Evolutionary conservation across 1,284 basidiomycete genomes (phyloP), one percentile per base, ranked within the genome.

Genomic region (Melanopsichium pennsylvanicum): DNA sequence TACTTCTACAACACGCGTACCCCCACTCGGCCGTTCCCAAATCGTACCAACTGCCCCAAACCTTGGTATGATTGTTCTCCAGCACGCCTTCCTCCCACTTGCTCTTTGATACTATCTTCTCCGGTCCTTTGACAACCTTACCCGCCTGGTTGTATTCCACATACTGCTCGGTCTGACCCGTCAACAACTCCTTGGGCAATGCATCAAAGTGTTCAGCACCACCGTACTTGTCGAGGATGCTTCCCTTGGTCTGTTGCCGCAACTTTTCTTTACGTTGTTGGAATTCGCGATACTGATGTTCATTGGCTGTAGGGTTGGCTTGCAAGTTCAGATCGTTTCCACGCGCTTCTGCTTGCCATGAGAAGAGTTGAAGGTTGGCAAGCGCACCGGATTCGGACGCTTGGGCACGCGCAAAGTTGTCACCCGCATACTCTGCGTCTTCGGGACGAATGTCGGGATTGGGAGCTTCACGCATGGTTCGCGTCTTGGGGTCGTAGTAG

Each of bases 401-500:
- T 25, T 90, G 90, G 77, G 86, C 88, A 21, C 95, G 90, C 49
- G 89, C 85, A 83, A 97, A 98, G 83, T 98, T 97, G 83, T 99
- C 96, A 12, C 95, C 95, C 9, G 93, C 93, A 76, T 96, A 97
- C 76, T 85, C 85, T 31, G 93, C 88, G 26, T 97, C 95, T 82
- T 97, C 93, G 11, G 91, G 85, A 2, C 87, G 84, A 27, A 92
- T 84, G 70, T 88, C 87, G 72, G 87, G 87, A 13, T 89, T 75
- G 0, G 96, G 95, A 32, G 95, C 94, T 78, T 98, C 95, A 82
- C 96, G 90, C 96, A 99, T 99, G 4, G 95, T 96, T 70, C 96
- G 89, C 22, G 96, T 98, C 85, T 99, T 99, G 42, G 96, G 96
- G 79, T 99, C 96, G 81, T 99, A 99, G 84, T 98, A 96, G 11